phyloP scores from a whole-genome alignment of 2,329 filamentous ascomycete genomes.

The Aspergillus terreus region DNA sequence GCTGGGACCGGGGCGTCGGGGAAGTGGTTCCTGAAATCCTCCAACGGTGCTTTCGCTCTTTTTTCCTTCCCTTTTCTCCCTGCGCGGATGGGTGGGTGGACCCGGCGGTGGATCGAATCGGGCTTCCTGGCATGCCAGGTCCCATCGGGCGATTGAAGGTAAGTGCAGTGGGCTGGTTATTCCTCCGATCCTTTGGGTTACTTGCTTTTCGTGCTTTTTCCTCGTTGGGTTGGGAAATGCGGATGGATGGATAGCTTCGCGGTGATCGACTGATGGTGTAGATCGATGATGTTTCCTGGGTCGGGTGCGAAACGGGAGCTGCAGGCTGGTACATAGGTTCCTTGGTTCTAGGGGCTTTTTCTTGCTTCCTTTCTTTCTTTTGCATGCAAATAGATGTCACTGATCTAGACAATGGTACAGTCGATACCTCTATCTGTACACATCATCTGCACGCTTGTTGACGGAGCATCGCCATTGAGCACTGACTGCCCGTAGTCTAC shows the following conservation, averaged over 20 bases:
- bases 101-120: constrained; percentile 1
- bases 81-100: constrained; percentile 2
- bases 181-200: not conserved
- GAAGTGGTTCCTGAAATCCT: constrained; percentile 32
- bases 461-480: too few relatives aligned
- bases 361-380: too few relatives aligned
- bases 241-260: not conserved
- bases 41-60: constrained; percentile 20
- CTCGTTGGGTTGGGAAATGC: too few relatives aligned
- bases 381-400: too few relatives aligned
- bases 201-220: too few relatives aligned
- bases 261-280: not conserved
- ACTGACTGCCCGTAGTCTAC: too few relatives aligned
- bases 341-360: too few relatives aligned
- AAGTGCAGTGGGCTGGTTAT: not conserved
- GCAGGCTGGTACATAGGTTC: constrained; percentile 2
- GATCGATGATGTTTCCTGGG: constrained; percentile 5
- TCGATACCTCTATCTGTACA: too few relatives aligned
- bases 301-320: constrained; percentile 10
- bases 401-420: too few relatives aligned
- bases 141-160: not conserved
- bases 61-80: not conserved
- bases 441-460: too few relatives aligned
- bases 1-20: constrained; percentile 26
- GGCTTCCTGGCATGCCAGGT: not conserved